Conservation (phyloP, 192 early-diverging fungal species). For the Podochytrium sp. region DNA sequence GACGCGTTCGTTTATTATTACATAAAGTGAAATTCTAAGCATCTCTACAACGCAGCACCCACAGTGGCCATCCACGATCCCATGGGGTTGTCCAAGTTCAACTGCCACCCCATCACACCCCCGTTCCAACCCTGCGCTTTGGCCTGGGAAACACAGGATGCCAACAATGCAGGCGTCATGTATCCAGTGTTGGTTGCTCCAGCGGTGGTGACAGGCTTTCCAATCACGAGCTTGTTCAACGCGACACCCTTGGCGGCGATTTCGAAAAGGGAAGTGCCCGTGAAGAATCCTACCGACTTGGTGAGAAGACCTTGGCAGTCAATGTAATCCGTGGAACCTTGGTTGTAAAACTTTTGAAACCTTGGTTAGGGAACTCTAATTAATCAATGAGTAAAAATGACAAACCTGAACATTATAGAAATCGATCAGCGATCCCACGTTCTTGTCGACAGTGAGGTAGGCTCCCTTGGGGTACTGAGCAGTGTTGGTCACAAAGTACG, state of each 20-base stretch:
- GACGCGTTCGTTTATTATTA: too few relatives aligned
- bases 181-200: conserved; percentile 47
- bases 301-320: conserved; percentile 27
- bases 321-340: conserved; percentile 37
- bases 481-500: conserved; percentile 38
- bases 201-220: conserved; percentile 43
- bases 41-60: conserved; percentile 22
- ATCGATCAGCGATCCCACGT: conserved; percentile 42
- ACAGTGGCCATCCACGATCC: conserved; percentile 35
- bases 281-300: conserved; percentile 30
- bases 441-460: conserved; percentile 33
- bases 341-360: conserved; percentile 41
- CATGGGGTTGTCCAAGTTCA: conserved; percentile 28
- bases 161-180: conserved; percentile 33
- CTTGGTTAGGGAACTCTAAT: conserved; percentile 50
- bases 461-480: conserved; percentile 40
- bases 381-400: too few relatives aligned
- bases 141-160: conserved; percentile 38
- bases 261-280: conserved; percentile 36
- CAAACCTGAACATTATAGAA: conserved; percentile 46
- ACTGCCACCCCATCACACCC: conserved; percentile 47
- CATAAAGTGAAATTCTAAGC: too few relatives aligned
- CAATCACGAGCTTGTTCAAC: conserved; percentile 37
- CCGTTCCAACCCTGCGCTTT: conserved; percentile 38
- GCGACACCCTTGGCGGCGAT: conserved; percentile 32